These are phyloP conservation scores for Candolleomyces efflorescens DNA, from an alignment of 768 basidiomycete genomes.

Conservation along the genomic window DNA sequence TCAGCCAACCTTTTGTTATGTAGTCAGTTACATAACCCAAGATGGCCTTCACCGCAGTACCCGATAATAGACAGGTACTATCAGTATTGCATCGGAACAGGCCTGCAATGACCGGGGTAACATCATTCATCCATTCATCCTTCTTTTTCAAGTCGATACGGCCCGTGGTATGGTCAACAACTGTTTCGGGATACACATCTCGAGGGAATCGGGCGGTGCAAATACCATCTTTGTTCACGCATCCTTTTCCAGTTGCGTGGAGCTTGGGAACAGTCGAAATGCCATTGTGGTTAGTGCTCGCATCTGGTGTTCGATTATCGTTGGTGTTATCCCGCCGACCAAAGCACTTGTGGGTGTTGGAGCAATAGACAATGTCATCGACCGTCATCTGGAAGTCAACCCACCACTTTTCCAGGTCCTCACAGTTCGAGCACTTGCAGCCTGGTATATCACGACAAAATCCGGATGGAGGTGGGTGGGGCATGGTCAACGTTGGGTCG, in stretches of 20 bases:
- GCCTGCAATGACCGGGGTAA: slow-evolving; percentile 26
- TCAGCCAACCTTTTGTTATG: slow-evolving; percentile 35
- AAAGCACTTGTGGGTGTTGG: not conserved
- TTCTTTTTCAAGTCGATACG: slow-evolving; percentile 24
- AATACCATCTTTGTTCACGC: slow-evolving; percentile 18
- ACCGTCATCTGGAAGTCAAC: too few relatives aligned
- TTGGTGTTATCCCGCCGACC: too few relatives aligned
- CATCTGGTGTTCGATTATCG: too few relatives aligned
- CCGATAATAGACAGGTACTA: slow-evolving; percentile 31
- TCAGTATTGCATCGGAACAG: slow-evolving; percentile 34
- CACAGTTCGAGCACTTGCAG: too few relatives aligned
- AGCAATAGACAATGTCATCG: not conserved
- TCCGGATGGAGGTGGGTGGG: too few relatives aligned
- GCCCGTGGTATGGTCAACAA: slow-evolving; percentile 24
- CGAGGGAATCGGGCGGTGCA: slow-evolving; percentile 35
- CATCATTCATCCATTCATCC: slow-evolving; percentile 34
- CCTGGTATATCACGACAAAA: too few relatives aligned
- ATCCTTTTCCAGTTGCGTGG: slow-evolving; percentile 1
- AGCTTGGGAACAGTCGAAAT: too few relatives aligned
- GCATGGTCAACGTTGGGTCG: not conserved
- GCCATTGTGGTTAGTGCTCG: too few relatives aligned
- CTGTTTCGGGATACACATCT: slow-evolving; percentile 11
- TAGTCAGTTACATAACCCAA: slow-evolving; percentile 40
- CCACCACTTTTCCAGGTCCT: too few relatives aligned
- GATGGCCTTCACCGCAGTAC: slow-evolving; percentile 35